Base-by-base conservation (phyloP, 768 basidiomycete genomes). In the Scleroderma bovista region DNA sequence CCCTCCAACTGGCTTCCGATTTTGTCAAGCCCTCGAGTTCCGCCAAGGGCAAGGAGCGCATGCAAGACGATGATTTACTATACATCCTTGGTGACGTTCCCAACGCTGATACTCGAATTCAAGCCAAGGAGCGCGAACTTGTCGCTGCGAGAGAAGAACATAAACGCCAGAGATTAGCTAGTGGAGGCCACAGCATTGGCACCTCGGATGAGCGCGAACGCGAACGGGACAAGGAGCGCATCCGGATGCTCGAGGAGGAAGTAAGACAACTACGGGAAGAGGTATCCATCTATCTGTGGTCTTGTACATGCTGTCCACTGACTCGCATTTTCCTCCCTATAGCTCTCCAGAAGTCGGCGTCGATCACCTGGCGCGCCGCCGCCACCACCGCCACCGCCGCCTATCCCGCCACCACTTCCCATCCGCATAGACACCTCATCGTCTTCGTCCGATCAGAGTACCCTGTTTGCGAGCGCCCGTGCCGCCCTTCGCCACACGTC, bases 181-280 rank as follows among this genome's bases (percentile, higher is more conserved):
- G 73, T 47, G 63, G 62, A 15, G 72, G 74, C 20, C 72, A 69
- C 39, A 52, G 48, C 34, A 60, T 52, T 20, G 47, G 54, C 7
- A 55, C 54, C 29, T 52, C 58, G 26, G 65, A 68, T 20, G 84
- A 82, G 55, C 73, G 73, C 26, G 71, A 70, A 15, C 65, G 64
- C 23, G 71, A 70, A 15, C 65, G 64, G 22, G 84, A 88, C 57
- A 84, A 85, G 60, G 79, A 75, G 48, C 74, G 75, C 45, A 88
- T 90, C 26, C 72, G 67, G 53, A 67, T 70, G 50, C 71, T 91
- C 5, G 86, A 89, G 57, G 76, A 77, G 43, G 88, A 91, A 60
- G 79, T 88, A 34, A 66, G 66, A 38, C 60, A 71, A 38, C 66
- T 88, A 50, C 80, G 73, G 54, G 75, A 77, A 58, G 81, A 84